Evolutionary conservation across 176 grass and related monocot species (phyloP).

Genomic region (Musa acuminata): DNA sequence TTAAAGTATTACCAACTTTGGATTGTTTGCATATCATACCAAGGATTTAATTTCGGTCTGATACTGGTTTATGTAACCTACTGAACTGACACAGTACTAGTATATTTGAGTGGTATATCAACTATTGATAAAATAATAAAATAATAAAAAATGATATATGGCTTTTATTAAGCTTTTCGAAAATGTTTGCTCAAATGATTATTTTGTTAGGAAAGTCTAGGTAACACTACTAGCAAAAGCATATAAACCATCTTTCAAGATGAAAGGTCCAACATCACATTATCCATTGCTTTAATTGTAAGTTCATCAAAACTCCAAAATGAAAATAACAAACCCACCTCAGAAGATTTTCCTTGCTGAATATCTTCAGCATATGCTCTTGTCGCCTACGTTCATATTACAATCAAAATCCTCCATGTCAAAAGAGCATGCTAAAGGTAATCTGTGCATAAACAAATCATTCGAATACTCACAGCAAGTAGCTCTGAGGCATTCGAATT

Average conservation of each 20-base stretch:
- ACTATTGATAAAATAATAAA: too few relatives aligned
- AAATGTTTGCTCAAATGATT: too few relatives aligned
- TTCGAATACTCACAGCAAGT: slow-evolving; percentile 18
- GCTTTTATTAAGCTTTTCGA: too few relatives aligned
- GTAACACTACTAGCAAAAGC: neutral
- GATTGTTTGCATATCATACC: too few relatives aligned
- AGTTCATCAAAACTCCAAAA: neutral
- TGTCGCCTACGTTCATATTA: slow-evolving; percentile 39
- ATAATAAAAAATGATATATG: too few relatives aligned
- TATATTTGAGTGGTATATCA: too few relatives aligned
- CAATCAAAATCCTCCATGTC: slow-evolving; percentile 9
- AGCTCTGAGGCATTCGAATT: slow-evolving; percentile 36
- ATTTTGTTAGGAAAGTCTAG: too few relatives aligned
- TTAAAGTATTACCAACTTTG: too few relatives aligned
- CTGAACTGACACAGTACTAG: too few relatives aligned
- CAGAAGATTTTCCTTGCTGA: slow-evolving; percentile 24
- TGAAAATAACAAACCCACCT: slow-evolving; percentile 22
- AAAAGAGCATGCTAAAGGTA: slow-evolving; percentile 4
- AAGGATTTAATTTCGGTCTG: too few relatives aligned
- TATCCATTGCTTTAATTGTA: neutral
- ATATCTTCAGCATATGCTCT: slow-evolving; percentile 38
- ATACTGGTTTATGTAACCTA: too few relatives aligned
- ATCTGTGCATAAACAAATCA: slow-evolving; percentile 1
- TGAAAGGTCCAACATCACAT: neutral
- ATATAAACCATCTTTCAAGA: neutral